Base-by-base conservation (phyloP, 148 eudicot genomes). In the Rhododendron ferrugineum region DNA sequence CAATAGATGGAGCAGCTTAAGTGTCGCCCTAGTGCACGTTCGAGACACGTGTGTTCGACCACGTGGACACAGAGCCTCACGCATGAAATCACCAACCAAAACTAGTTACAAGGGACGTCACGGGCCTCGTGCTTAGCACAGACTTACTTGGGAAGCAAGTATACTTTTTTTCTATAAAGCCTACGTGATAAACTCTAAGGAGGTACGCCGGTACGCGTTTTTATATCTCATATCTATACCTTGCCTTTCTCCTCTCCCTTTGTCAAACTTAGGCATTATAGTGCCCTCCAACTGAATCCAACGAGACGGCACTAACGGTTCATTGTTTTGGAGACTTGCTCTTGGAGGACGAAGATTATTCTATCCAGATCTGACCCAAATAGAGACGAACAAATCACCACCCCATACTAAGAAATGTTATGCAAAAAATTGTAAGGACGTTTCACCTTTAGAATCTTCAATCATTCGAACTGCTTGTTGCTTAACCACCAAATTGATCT, bases 371-470 rank as follows among this genome's bases (percentile, higher is more conserved):
- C 3, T 2, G 26, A 58, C 26, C 26, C 66, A 58, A 58, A 7
- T 58, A 58, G 26, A 58, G 26, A 22, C 11, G 3, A 58, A 22
- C 66, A 22, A 58, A 58, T 58, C 66, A 58, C 26, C 66, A 8
- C 26, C 64, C 14, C 54, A 50, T 2, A 72, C 56, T 26, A 11
- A 34, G 22, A 80, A 30, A 79, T 5, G 2, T 50, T 16, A 8
- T 52, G 28, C 26, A 3, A 50, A 56, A 54, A 36, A 18, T 28
- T 80, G 70, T 6, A 47, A 30, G 42, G 3, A 68, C 42, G 42
- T 47, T 23, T 49, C 84, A 86, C 87, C 80, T 81, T n/a, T 52
- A 37, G 56, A 46, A 73, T 73, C 79, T 34, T 47, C 10, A 49
- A 50, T 18, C 23, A 0, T 85, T 73, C 11, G 46, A 81, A 18